Conservation (phyloP, 2,329 filamentous ascomycete genomes). For the Hansfordia pulvinata region DNA sequence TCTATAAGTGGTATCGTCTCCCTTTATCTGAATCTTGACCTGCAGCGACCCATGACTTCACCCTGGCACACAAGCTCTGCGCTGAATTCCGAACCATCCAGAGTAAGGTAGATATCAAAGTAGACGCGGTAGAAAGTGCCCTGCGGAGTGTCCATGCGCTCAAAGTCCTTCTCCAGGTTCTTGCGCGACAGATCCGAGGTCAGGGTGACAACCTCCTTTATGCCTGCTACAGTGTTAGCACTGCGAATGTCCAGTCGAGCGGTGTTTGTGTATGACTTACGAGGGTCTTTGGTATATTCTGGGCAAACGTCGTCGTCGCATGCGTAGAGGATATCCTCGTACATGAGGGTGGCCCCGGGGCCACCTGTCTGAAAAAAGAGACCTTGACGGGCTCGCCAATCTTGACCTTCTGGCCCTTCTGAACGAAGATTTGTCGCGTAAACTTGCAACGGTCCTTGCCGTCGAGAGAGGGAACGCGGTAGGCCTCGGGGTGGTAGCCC, state of each 20-base stretch:
- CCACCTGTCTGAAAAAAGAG: slow-evolving; percentile 95
- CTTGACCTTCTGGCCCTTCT: slow-evolving; percentile 97
- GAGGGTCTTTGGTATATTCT: slow-evolving; percentile 97
- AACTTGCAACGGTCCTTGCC: slow-evolving; percentile 99
- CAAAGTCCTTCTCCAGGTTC: slow-evolving; percentile 98
- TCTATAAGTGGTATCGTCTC: too few relatives aligned
- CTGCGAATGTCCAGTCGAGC: slow-evolving; percentile 9
- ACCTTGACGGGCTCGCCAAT: slow-evolving; percentile 98
- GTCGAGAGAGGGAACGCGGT: slow-evolving; percentile 90
- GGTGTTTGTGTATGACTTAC: slow-evolving; percentile 46
- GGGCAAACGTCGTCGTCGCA: slow-evolving; percentile 97
- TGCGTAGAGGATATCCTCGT: slow-evolving; percentile 94
- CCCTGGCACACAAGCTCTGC: slow-evolving; percentile 98
- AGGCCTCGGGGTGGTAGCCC: slow-evolving; percentile 94
- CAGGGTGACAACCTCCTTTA: slow-evolving; percentile 97
- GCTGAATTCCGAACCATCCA: slow-evolving; percentile 96
- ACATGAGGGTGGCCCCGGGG: slow-evolving; percentile 95
- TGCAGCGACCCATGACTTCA: slow-evolving; percentile 96
- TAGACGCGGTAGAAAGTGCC: slow-evolving; percentile 85
- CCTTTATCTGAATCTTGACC: slow-evolving; percentile 64
- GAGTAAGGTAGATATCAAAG: slow-evolving; percentile 75
- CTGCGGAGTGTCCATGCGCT: slow-evolving; percentile 97
- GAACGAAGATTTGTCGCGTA: slow-evolving; percentile 94
- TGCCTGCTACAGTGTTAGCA: slow-evolving; percentile 43
- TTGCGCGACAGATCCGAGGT: slow-evolving; percentile 95